Conservation (phyloP, 345 rosid genomes). For the Moricandia moricandioides region DNA sequence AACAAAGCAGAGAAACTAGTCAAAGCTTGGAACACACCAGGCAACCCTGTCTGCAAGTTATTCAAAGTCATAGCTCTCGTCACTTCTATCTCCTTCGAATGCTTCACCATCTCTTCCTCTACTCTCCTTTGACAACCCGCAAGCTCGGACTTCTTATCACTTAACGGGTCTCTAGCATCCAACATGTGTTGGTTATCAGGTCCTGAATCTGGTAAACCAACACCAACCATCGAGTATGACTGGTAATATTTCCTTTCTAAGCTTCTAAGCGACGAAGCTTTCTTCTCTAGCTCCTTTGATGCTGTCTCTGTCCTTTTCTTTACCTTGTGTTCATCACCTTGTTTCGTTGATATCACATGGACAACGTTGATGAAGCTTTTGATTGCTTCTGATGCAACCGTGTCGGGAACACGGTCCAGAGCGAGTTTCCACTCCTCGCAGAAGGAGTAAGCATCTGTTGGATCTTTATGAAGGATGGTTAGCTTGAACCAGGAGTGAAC, state of each 20-base stretch:
- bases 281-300: slow-evolving; percentile 86
- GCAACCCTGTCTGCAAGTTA: slow-evolving; percentile 85
- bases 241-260: slow-evolving; percentile 86
- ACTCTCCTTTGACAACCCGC: slow-evolving; percentile 77
- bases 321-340: slow-evolving; percentile 76
- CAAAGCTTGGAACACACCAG: slow-evolving; percentile 90
- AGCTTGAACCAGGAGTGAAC: slow-evolving; percentile 93
- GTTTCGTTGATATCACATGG: slow-evolving; percentile 71
- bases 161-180: slow-evolving; percentile 85
- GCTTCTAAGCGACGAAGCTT: slow-evolving; percentile 72
- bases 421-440: slow-evolving; percentile 93
- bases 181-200: slow-evolving; percentile 55
- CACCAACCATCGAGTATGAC: slow-evolving; percentile 87
- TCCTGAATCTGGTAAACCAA: slow-evolving; percentile 68
- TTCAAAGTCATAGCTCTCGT: slow-evolving; percentile 91
- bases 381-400: slow-evolving; percentile 96
- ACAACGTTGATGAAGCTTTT: slow-evolving; percentile 85
- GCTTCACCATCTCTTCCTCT: slow-evolving; percentile 85
- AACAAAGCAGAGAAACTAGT: slow-evolving; percentile 83
- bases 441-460: slow-evolving; percentile 53
- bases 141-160: slow-evolving; percentile 78
- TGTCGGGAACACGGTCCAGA: slow-evolving; percentile 88
- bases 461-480: slow-evolving; percentile 51
- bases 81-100: slow-evolving; percentile 83
- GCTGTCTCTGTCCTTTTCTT: slow-evolving; percentile 70